A percentile compares a stretch with the other conserved stretches of the same genome.
These are phyloP conservation scores for Nemania sp. DNA, from an alignment of 2,329 filamentous ascomycete species.

Conservation along the genomic window DNA sequence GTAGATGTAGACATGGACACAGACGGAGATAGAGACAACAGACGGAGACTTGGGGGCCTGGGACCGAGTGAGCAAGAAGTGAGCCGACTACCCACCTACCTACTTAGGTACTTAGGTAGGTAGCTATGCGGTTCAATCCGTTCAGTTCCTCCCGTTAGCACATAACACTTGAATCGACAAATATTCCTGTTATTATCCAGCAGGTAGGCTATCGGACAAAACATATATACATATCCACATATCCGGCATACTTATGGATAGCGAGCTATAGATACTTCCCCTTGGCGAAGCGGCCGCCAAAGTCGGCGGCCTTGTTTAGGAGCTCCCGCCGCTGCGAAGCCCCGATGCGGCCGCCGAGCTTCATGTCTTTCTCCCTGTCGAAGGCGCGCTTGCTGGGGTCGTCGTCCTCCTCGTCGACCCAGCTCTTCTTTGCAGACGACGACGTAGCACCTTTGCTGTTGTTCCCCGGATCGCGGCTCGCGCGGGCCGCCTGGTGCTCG, in stretches of 20 bases:
- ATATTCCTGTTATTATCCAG: no score
- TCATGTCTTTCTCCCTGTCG: constrained; percentile 94
- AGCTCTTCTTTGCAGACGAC: constrained; percentile 20
- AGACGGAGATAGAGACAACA: no score
- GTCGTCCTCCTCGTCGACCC: constrained; percentile 71
- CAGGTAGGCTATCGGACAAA: no score
- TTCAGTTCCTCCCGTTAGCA: no score
- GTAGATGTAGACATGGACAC: no score
- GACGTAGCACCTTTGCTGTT: not conserved
- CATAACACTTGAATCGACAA: no score
- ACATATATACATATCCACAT: not conserved
- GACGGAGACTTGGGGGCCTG: no score
- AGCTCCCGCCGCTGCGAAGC: constrained; percentile 76
- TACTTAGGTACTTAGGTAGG: no score
- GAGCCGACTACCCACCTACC: no score
- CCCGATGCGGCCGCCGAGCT: constrained; percentile 71
- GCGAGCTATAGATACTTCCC: constrained; percentile 66
- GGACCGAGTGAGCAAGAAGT: no score
- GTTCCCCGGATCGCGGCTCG: not conserved
- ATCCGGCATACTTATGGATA: no score
- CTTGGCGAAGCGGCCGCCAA: constrained; percentile 79
- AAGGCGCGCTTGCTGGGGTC: constrained; percentile 90
- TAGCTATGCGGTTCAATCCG: no score
- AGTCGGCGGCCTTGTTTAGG: constrained; percentile 77
- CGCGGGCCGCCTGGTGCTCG: constrained; percentile 53